Evolutionary conservation across 106 monocot genomes (phyloP), one percentile per base, ranked within the genome.

Genomic region (Dioscorea alata): DNA sequence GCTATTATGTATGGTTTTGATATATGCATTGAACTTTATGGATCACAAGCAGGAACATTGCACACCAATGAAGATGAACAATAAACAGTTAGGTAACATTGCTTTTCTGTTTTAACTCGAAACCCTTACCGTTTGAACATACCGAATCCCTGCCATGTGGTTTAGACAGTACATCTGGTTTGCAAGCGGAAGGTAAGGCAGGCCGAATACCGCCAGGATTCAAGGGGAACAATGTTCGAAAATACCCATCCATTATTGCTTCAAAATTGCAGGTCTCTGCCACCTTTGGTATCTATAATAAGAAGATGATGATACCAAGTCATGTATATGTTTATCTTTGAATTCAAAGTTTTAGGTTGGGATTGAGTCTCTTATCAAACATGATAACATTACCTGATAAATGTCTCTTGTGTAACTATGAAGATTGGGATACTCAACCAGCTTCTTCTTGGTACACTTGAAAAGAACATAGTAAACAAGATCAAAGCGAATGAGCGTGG

Each of bases 401-500:
- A 96, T 82, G 12, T 96, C 95, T 21, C 91, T 57, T 4, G 80
- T 86, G 65, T 96, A 96, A 24, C 76, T 84, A 49, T 81, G 73
- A 33, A 96, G 91, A 61, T 86, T 96, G 16, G 77, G 71, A 67
- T 86, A 96, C 70, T 96, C 95, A 8, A 82, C 28, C 49, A 96
- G 71, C 81, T 96, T 96, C 79, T 73, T 84, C 86, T 82, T 96
- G 12, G 91, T 80, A 75, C 95, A 96, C 49, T 79, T 88, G 80
- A 96, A 96, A 49, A 96, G 81, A 12, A 81, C 75, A 56, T 96
- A 82, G 71, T 96, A 96, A 2, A 80, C 91, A 12, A 82, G 82
- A 59, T 96, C 91, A 31, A 96, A 96, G 48, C 91, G 85, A 32
- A 96, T 86, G 63, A 96, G 61, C 18, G 95, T 96, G 8, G 95